These are phyloP conservation scores for Trichosanthes cucumerina DNA, from an alignment of 306 rosid genomes.

Conservation along the genomic window DNA sequence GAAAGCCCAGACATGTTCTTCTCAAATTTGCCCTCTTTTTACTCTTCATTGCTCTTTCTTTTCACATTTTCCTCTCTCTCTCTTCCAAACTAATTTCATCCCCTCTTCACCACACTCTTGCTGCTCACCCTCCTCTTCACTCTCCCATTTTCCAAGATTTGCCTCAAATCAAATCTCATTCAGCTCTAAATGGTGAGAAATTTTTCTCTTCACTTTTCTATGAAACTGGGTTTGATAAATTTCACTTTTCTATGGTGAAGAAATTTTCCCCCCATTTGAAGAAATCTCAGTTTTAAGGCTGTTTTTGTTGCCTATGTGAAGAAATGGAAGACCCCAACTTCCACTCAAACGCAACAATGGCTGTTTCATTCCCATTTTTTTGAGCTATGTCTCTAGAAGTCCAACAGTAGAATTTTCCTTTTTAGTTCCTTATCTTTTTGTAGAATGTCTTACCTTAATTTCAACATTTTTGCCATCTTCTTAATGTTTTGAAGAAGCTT, in stretches of 20 bases:
- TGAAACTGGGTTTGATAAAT: background rate
- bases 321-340: background rate
- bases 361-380: no score
- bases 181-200: slow-evolving; percentile 20
- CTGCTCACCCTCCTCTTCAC: background rate
- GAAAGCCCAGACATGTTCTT: slow-evolving; percentile 16
- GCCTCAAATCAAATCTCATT: background rate
- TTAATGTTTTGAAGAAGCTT: background rate
- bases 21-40: slow-evolving; percentile 28
- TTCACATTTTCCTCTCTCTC: slow-evolving; percentile 28
- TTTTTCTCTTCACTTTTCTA: background rate
- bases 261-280: background rate
- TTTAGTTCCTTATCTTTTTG: background rate
- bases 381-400: no score
- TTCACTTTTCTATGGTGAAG: background rate
- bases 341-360: background rate
- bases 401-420: no score
- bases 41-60: slow-evolving; percentile 27
- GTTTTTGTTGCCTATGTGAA: background rate
- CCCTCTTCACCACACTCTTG: background rate
- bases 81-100: slow-evolving; percentile 17
- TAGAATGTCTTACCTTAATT: background rate
- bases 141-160: background rate
- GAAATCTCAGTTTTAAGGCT: background rate
- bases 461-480: background rate